These are phyloP conservation scores for Moringa oleifera DNA, from an alignment of 345 rosid genomes.

Conservation along the genomic window DNA sequence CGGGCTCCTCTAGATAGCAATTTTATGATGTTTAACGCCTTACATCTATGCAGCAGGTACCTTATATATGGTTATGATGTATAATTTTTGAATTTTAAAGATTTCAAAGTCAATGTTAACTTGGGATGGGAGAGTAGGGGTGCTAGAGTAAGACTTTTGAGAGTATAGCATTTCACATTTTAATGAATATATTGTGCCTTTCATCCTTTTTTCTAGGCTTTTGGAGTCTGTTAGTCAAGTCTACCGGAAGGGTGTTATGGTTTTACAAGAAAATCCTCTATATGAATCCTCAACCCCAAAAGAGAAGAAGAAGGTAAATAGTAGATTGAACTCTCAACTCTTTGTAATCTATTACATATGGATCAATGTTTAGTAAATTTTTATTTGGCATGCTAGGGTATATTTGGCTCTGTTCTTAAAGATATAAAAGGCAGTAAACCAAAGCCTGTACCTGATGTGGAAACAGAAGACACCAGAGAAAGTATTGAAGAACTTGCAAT, in stretches of 20 bases:
- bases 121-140: too few species aligned
- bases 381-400: slow-evolving; percentile 40
- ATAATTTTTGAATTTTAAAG: too few species aligned
- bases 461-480: slow-evolving; percentile 62
- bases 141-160: too few species aligned
- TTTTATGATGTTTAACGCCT: too few species aligned
- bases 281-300: slow-evolving; percentile 32
- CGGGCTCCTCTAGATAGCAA: too few species aligned
- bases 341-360: background rate
- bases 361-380: too few species aligned
- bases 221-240: slow-evolving; percentile 48
- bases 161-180: too few species aligned
- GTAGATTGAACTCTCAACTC: slow-evolving; percentile 3
- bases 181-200: background rate
- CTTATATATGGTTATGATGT: too few species aligned
- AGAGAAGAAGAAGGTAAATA: slow-evolving; percentile 74
- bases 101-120: too few species aligned
- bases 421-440: slow-evolving; percentile 48
- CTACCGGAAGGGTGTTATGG: slow-evolving; percentile 38
- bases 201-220: slow-evolving; percentile 35
- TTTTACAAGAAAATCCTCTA: slow-evolving; percentile 32
- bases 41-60: too few species aligned
- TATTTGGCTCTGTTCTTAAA: slow-evolving; percentile 81
- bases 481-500: slow-evolving; percentile 53
- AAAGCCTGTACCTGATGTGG: slow-evolving; percentile 43